Percentiles rank a stretch among this genome's conserved stretches.
Evolutionary conservation across 345 rosid genomes (phyloP).

Genomic region (Ailanthus altissimus): DNA sequence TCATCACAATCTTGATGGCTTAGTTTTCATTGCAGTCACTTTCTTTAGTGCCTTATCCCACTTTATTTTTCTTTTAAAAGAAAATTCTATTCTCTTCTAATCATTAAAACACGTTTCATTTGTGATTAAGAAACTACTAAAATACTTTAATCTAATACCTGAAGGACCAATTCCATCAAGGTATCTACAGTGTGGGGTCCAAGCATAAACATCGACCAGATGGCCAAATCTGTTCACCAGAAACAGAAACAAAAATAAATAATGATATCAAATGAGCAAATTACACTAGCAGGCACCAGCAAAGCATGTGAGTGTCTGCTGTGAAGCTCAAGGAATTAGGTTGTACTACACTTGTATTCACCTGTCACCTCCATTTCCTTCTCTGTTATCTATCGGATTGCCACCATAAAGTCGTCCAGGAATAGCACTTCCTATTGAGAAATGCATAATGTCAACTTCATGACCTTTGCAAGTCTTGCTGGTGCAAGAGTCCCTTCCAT

Average conservation of each 20-base stretch:
- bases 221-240: slow-evolving; percentile 72
- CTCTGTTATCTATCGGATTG: slow-evolving; percentile 67
- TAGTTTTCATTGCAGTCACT: slow-evolving; percentile 16
- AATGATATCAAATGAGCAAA: not conserved
- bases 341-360: slow-evolving; percentile 31
- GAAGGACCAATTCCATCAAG: slow-evolving; percentile 91
- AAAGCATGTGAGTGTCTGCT: not conserved
- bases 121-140: slow-evolving; percentile 1
- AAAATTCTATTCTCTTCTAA: slow-evolving; percentile 23
- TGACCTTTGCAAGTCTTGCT: slow-evolving; percentile 89
- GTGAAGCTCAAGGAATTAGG: slow-evolving; percentile 10
- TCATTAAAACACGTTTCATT: slow-evolving; percentile 7
- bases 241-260: not conserved
- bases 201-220: slow-evolving; percentile 77
- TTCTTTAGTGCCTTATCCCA: slow-evolving; percentile 35
- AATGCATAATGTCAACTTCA: slow-evolving; percentile 99
- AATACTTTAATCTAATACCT: slow-evolving; percentile 49
- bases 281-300: not conserved
- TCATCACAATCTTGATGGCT: slow-evolving; percentile 18
- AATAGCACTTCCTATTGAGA: slow-evolving; percentile 93
- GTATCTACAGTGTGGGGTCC: slow-evolving; percentile 96
- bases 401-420: slow-evolving; percentile 98
- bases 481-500: slow-evolving; percentile 61
- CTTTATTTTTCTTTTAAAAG: slow-evolving; percentile 24
- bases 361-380: slow-evolving; percentile 98